A percentile compares a stretch with the other conserved stretches of the same genome.
These are phyloP conservation scores for Penicillium canariense DNA, from an alignment of 495 filamentous ascomycete genomes.

Conservation along the genomic window DNA sequence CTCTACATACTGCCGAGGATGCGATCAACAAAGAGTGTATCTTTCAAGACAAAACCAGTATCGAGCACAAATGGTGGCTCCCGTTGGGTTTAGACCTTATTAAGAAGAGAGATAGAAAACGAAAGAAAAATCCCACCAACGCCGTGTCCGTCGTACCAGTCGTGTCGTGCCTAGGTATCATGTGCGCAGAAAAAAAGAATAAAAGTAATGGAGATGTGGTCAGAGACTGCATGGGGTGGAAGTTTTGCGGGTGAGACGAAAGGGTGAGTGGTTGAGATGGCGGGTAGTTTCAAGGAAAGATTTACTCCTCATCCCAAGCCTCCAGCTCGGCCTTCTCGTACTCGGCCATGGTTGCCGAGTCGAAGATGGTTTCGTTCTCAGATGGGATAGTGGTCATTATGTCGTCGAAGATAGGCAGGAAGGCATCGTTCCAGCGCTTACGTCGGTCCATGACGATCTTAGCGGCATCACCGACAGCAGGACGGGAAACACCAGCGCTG, in stretches of 20 bases:
- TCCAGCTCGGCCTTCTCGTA: conserved; percentile 70
- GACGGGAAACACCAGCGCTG: conserved; percentile 57
- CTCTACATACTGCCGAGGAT: neutral
- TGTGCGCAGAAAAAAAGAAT: neutral
- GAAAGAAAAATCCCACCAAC: conserved; percentile 1
- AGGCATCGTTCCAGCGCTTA: conserved; percentile 80
- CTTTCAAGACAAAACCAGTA: neutral
- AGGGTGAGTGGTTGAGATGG: too few relatives aligned
- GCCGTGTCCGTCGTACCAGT: conserved; percentile 1
- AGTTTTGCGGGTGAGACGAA: neutral
- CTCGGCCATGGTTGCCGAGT: conserved; percentile 50
- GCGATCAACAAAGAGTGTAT: neutral
- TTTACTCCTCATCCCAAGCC: conserved; percentile 65
- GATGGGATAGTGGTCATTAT: conserved; percentile 60
- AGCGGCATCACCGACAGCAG: conserved; percentile 88
- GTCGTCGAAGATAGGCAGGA: conserved; percentile 82
- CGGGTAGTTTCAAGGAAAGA: neutral
- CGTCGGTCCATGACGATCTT: conserved; percentile 86
- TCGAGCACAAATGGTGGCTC: neutral
- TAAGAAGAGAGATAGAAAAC: neutral
- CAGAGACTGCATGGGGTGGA: neutral
- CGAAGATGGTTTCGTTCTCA: conserved; percentile 63
- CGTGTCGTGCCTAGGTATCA: conserved; percentile 6
- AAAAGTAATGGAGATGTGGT: neutral
- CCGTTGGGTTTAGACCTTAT: neutral